These are phyloP conservation scores for Xylaria venustula DNA, from an alignment of 495 filamentous ascomycete species.

Conservation along the genomic window DNA sequence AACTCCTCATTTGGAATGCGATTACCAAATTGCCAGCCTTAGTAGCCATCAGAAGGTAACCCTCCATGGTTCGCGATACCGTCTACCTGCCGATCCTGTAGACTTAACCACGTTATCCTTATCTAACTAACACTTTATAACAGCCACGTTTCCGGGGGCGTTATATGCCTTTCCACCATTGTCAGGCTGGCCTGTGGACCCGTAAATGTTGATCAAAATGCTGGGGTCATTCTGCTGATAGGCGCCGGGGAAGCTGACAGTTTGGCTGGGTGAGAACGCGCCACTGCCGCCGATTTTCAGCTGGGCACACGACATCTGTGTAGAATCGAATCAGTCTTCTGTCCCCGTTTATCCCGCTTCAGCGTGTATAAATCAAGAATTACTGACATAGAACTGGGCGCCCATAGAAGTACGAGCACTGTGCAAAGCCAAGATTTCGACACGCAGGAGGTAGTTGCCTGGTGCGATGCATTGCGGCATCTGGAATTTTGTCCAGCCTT, in stretches of 20 bases:
- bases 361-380: slow-evolving; percentile 6
- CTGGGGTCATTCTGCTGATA: slow-evolving; percentile 52
- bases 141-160: slow-evolving; percentile 43
- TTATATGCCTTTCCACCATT: slow-evolving; percentile 44
- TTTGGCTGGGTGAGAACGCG: slow-evolving; percentile 39
- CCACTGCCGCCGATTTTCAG: slow-evolving; percentile 52
- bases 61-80: too few relatives aligned
- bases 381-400: slow-evolving; percentile 51
- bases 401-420: slow-evolving; percentile 40
- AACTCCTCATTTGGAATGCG: too few relatives aligned
- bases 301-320: slow-evolving; percentile 49
- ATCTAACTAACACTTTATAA: slow-evolving; percentile 41
- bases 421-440: slow-evolving; percentile 55
- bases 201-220: slow-evolving; percentile 56
- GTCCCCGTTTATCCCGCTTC: background rate
- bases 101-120: background rate
- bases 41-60: too few relatives aligned
- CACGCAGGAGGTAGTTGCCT: slow-evolving; percentile 54
- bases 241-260: slow-evolving; percentile 56
- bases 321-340: slow-evolving; percentile 14
- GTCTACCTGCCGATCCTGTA: too few relatives aligned
- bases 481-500: slow-evolving; percentile 48
- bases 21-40: too few relatives aligned
- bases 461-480: slow-evolving; percentile 48
- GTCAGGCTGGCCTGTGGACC: slow-evolving; percentile 42